Evolutionary conservation across 331 rosid species (phyloP).

Genomic region (Rosa hybrid): DNA sequence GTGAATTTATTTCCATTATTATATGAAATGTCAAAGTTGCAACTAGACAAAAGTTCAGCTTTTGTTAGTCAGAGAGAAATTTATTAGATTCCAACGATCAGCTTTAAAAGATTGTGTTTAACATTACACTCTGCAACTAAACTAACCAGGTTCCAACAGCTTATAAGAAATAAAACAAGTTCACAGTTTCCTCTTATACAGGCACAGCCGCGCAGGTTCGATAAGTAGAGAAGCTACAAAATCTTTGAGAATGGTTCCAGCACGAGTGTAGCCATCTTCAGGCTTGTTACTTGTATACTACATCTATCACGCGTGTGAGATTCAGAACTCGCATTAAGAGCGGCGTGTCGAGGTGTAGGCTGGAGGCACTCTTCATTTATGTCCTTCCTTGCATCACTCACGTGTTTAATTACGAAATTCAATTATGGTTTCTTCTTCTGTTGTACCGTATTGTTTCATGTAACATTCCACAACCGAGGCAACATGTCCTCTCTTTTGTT

Average conservation of each 20-base stretch:
- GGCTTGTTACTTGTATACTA: not conserved
- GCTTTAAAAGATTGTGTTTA: too few relatives aligned
- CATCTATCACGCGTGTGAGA: not conserved
- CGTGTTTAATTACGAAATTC: not conserved
- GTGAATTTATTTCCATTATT: too few relatives aligned
- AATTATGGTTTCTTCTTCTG: not conserved
- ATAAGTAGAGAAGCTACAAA: not conserved
- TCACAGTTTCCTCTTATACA: not conserved
- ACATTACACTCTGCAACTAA: not conserved
- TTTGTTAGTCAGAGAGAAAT: too few relatives aligned
- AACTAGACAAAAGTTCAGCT: too few relatives aligned
- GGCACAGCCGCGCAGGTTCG: not conserved
- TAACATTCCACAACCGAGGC: not conserved
- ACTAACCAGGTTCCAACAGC: not conserved
- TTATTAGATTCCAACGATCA: too few relatives aligned
- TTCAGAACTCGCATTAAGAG: not conserved
- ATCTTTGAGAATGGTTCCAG: not conserved
- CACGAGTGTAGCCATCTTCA: constrained; percentile 1
- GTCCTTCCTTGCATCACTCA: not conserved
- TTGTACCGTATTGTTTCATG: not conserved
- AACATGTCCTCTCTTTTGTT: not conserved
- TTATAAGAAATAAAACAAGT: not conserved
- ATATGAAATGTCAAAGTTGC: too few relatives aligned
- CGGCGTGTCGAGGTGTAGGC: not conserved
- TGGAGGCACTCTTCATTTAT: constrained; percentile 5